Evolutionary conservation across 1,284 basidiomycete genomes (phyloP).

Genomic region (Pseudozyma sp.): DNA sequence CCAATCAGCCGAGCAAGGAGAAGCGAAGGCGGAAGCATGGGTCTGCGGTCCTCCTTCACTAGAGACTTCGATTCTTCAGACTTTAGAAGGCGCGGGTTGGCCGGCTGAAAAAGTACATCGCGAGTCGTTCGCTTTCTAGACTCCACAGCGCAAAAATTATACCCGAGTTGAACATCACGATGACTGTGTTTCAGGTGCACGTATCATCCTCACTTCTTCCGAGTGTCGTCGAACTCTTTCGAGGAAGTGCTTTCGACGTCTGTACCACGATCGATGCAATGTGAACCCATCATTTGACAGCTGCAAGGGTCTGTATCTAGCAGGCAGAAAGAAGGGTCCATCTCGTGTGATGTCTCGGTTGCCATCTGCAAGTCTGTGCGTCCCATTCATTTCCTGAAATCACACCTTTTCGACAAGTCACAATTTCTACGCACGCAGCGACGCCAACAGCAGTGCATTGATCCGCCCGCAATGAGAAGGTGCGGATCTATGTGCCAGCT

Average conservation of each 20-base stretch:
- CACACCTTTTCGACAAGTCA: constrained; percentile 1
- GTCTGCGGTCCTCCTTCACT: constrained; percentile 32
- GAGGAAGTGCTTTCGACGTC: no score
- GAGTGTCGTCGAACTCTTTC: no score
- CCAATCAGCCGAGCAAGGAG: not conserved
- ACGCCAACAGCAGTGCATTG: not conserved
- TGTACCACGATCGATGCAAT: constrained; percentile 1
- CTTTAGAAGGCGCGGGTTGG: constrained; percentile 21
- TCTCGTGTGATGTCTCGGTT: constrained; percentile 16
- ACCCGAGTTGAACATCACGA: no score
- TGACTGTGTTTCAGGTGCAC: no score
- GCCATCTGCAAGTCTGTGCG: not conserved
- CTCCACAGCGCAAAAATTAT: no score
- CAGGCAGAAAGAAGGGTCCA: constrained; percentile 12
- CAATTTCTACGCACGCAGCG: not conserved
- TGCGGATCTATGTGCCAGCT: not conserved
- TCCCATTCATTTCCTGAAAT: not conserved
- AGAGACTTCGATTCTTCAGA: constrained; percentile 19
- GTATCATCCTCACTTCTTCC: no score
- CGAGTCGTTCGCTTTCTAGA: constrained; percentile 34
- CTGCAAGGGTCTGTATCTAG: not conserved
- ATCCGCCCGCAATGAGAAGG: not conserved
- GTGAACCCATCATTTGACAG: not conserved
- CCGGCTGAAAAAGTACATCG: constrained; percentile 16
- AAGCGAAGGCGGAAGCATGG: constrained; percentile 21